phyloP scores from a whole-genome alignment of 345 rosid genomes.

The Combretum micranthum region DNA sequence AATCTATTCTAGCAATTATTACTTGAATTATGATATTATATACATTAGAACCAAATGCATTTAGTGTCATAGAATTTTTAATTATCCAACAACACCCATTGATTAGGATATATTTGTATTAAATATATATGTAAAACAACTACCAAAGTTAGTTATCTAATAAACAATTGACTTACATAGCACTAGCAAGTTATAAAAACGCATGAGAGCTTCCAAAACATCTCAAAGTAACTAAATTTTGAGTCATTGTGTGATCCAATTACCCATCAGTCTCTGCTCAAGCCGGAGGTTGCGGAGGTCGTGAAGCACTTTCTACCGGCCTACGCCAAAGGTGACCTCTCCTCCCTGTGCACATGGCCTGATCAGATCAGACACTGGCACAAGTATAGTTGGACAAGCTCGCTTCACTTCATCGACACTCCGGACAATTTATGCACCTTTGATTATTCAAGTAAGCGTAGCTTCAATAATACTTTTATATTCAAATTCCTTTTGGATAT shows the following conservation, averaged over 20 bases:
- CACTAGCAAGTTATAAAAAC: background rate
- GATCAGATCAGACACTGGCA: conserved; percentile 79
- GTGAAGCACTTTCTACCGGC: conserved; percentile 48
- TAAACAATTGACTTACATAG: no score
- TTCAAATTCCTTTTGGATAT: no score
- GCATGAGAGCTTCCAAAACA: background rate
- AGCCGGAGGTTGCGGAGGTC: conserved; percentile 62
- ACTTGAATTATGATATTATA: no score
- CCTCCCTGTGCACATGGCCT: conserved; percentile 62
- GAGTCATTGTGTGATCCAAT: conserved; percentile 1
- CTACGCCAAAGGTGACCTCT: conserved; percentile 44
- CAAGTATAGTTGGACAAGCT: conserved; percentile 61
- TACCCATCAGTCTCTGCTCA: conserved; percentile 44
- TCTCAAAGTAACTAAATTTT: no score
- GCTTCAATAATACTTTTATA: background rate
- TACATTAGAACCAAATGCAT: no score
- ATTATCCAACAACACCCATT: no score
- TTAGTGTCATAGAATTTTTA: no score
- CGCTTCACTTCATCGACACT: conserved; percentile 75
- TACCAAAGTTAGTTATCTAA: no score
- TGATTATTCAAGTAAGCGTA: conserved; percentile 38
- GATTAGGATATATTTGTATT: no score
- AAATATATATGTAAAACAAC: no score
- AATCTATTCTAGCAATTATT: background rate
- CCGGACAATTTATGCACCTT: conserved; percentile 57